These are phyloP conservation scores for Capsicum pubescens DNA, from an alignment of 257 asterid species.

Conservation along the genomic window DNA sequence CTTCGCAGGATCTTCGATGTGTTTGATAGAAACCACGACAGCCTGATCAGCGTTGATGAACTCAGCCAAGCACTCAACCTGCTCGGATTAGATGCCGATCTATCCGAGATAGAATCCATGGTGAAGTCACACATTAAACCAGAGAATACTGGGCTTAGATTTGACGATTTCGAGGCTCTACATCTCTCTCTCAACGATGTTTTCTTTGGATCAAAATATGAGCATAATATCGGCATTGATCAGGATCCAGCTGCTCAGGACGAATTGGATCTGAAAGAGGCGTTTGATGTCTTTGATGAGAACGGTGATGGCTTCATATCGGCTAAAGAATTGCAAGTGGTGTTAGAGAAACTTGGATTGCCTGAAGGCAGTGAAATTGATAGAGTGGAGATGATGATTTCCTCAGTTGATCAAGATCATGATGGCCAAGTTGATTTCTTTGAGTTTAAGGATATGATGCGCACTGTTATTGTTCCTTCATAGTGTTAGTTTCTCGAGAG, in stretches of 20 bases:
- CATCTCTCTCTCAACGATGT: constrained; percentile 57
- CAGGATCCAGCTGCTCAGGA: constrained; percentile 31
- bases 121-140: constrained; percentile 49
- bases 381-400: constrained; percentile 74
- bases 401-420: constrained; percentile 63
- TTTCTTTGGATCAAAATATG: constrained; percentile 44
- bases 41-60: constrained; percentile 62
- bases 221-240: background rate
- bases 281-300: constrained; percentile 81
- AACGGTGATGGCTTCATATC: constrained; percentile 81
- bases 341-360: constrained; percentile 65
- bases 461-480: constrained; percentile 47
- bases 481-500: background rate
- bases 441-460: constrained; percentile 90
- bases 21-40: constrained; percentile 72
- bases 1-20: constrained; percentile 79
- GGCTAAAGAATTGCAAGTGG: constrained; percentile 66
- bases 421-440: constrained; percentile 77
- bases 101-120: constrained; percentile 48
- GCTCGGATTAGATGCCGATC: constrained; percentile 66
- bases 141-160: constrained; percentile 53
- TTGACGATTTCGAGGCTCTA: constrained; percentile 62
- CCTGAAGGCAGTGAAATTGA: constrained; percentile 59
- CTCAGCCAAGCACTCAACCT: constrained; percentile 59
- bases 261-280: constrained; percentile 71